Conservation (phyloP, 352 stramenopile genomes). For the Globisporangium acanthophoron region DNA sequence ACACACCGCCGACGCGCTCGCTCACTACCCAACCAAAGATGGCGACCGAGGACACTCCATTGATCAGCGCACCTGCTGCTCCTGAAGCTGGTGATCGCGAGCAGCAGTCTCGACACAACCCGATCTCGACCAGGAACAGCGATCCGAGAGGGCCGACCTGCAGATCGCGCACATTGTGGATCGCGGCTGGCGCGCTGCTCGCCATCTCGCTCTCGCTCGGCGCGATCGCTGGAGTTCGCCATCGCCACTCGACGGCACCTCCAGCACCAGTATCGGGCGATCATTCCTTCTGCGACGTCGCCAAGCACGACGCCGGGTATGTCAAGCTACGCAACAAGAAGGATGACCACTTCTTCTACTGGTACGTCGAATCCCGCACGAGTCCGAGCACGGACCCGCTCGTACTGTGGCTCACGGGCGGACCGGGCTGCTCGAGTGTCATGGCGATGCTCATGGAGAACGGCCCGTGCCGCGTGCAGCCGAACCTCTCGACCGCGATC, state of each 20-base stretch:
- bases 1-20: too few relatives aligned
- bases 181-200: too few relatives aligned
- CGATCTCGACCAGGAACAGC: not conserved
- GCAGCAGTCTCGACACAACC: not conserved
- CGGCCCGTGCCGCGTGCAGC: conserved; percentile 24
- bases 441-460: conserved; percentile 32
- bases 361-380: conserved; percentile 29
- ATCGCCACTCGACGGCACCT: not conserved
- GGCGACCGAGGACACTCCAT: not conserved
- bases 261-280: not conserved
- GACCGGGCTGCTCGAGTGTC: conserved; percentile 29
- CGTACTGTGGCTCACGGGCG: conserved; percentile 32
- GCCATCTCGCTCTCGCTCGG: too few relatives aligned
- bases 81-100: not conserved
- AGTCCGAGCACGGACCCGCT: conserved; percentile 20
- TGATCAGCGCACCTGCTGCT: not conserved
- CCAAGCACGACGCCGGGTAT: conserved; percentile 21
- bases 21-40: not conserved
- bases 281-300: conserved; percentile 11
- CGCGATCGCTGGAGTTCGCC: not conserved
- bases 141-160: too few relatives aligned
- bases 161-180: too few relatives aligned
- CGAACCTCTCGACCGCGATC: conserved; percentile 16
- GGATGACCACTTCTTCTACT: conserved; percentile 42
- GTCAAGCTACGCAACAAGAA: conserved; percentile 31